phyloP scores from a whole-genome alignment of 495 filamentous ascomycete species.

The Xylaria acuta region DNA sequence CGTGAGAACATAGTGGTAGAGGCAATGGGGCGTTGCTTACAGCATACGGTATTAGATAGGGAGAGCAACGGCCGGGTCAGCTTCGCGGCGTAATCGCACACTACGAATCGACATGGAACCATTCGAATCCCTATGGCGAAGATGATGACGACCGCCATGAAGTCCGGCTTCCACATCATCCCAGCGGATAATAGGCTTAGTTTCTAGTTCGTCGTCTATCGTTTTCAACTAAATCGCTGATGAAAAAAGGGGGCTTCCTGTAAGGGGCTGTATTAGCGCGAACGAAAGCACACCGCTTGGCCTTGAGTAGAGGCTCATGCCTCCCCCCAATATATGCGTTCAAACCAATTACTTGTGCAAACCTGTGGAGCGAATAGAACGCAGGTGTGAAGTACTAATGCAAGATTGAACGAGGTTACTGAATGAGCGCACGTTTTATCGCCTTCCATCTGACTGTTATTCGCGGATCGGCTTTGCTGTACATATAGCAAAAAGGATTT shows the following conservation, averaged over 20 bases:
- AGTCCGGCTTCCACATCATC: slow-evolving; percentile 37
- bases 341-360: too few species aligned
- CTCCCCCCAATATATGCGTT: too few species aligned
- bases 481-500: too few species aligned
- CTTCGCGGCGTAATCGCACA: slow-evolving; percentile 40
- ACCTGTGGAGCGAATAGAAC: too few species aligned
- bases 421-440: too few species aligned
- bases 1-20: not conserved
- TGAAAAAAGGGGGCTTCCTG: not conserved
- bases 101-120: slow-evolving; percentile 50
- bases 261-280: too few species aligned
- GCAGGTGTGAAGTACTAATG: too few species aligned
- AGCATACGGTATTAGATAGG: slow-evolving; percentile 62
- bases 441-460: too few species aligned
- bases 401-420: too few species aligned
- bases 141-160: slow-evolving; percentile 29
- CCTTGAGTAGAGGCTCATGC: too few species aligned
- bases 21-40: slow-evolving; percentile 33
- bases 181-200: slow-evolving; percentile 42
- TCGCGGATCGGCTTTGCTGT: too few species aligned
- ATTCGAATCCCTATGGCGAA: slow-evolving; percentile 38
- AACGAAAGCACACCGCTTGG: too few species aligned
- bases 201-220: slow-evolving; percentile 33
- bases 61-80: slow-evolving; percentile 56
- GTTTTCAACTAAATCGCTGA: not conserved